Evolutionary conservation across 2,329 filamentous ascomycete species (phyloP).

Genomic region (Ascochyta koolunga): DNA sequence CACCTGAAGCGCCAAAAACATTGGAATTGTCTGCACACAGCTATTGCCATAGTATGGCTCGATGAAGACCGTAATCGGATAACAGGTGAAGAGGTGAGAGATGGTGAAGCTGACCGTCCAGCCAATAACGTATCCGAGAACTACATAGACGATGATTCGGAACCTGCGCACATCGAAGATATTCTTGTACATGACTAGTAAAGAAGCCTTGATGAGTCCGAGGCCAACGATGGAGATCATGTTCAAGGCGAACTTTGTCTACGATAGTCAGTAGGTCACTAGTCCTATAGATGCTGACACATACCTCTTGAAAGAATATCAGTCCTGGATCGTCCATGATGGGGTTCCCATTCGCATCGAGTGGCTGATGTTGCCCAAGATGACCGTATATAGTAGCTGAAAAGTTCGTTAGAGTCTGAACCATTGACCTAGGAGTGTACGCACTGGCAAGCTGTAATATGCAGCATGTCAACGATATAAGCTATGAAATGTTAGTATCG

Average conservation of each 20-base stretch:
- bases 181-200: conserved; percentile 38
- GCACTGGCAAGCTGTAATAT: conserved; percentile 27
- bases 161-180: conserved; percentile 34
- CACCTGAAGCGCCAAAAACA: conserved; percentile 30
- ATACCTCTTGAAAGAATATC: conserved; percentile 31
- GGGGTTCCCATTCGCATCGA: conserved; percentile 22
- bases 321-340: conserved; percentile 34
- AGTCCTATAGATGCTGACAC: not conserved
- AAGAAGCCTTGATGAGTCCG: conserved; percentile 38
- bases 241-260: conserved; percentile 39
- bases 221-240: conserved; percentile 34
- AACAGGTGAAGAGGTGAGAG: conserved; percentile 36
- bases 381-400: conserved; percentile 29
- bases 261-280: not conserved
- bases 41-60: conserved; percentile 34
- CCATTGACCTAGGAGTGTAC: not conserved
- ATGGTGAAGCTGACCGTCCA: conserved; percentile 36
- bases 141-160: conserved; percentile 26
- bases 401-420: not conserved
- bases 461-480: conserved; percentile 28
- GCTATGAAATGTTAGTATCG: conserved; percentile 15
- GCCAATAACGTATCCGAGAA: conserved; percentile 26
- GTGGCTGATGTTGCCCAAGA: conserved; percentile 29
- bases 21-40: conserved; percentile 30
- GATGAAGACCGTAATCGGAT: conserved; percentile 35